Evolutionary conservation across 768 basidiomycete genomes (phyloP).

Genomic region (Termitomyces bulborhizus): DNA sequence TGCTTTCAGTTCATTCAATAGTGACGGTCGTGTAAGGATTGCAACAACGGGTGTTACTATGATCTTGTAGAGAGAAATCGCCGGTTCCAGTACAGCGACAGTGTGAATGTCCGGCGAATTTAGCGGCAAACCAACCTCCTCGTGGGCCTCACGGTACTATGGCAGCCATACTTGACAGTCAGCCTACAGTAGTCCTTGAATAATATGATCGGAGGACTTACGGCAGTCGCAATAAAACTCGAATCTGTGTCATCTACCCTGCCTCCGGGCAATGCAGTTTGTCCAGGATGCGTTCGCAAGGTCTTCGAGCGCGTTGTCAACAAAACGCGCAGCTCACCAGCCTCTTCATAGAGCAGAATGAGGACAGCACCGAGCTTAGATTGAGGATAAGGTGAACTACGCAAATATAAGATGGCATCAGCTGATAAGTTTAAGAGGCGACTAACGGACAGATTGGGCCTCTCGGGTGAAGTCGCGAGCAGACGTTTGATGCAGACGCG

Average conservation of each 20-base stretch:
- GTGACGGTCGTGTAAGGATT: constrained; percentile 45
- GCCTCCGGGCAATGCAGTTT: constrained; percentile 82
- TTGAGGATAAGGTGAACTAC: constrained; percentile 25
- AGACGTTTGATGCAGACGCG: constrained; percentile 36
- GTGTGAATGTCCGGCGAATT: constrained; percentile 50
- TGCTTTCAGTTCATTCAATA: constrained; percentile 50
- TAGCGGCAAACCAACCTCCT: constrained; percentile 74
- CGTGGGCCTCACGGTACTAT: constrained; percentile 78
- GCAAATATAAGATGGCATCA: constrained; percentile 2
- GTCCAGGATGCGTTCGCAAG: constrained; percentile 70
- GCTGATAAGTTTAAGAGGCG: constrained; percentile 12
- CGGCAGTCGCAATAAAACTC: constrained; percentile 66
- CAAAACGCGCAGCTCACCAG: constrained; percentile 62
- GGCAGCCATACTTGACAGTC: background rate
- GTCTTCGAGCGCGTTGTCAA: constrained; percentile 81
- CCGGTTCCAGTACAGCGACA: constrained; percentile 58
- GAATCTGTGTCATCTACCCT: constrained; percentile 64
- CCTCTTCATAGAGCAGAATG: constrained; percentile 71
- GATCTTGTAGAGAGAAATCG: constrained; percentile 59
- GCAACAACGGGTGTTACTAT: constrained; percentile 80
- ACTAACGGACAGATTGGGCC: constrained; percentile 50
- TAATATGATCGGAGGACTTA: constrained; percentile 21
- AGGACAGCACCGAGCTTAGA: constrained; percentile 69
- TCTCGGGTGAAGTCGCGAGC: constrained; percentile 21
- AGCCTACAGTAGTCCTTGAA: no score